Evolutionary conservation across 2,329 filamentous ascomycete genomes (phyloP), one percentile per base, ranked within the genome.

Genomic region (Colletotrichum horii): DNA sequence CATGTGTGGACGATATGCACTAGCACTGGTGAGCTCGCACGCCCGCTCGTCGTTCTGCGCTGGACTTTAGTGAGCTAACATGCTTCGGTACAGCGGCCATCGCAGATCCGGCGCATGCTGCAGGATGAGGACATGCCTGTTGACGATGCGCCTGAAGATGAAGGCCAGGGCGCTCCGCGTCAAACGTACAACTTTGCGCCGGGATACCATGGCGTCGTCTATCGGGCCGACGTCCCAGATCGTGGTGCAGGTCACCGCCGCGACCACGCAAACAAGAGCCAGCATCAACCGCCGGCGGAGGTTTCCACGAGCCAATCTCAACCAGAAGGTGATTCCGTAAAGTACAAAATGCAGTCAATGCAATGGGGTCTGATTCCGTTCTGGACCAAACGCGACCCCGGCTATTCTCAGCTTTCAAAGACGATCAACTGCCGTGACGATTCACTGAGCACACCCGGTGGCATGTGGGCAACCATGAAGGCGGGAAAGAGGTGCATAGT

Each of bases 401-500:
- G 95, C 81, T 96, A 97, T 80, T 89, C 91, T 30, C 92, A 92
- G 2, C 89, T 95, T 83, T 89, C 98, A 88, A 95, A 94, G 81
- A 98, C 96, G 0, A 98, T 98, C 84, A 98, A 99, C 85, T 98
- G 96, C 83, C 93, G 96, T 4, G 95, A 96, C 81, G 96, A 98
- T 84, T 97, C 95, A 1, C 87, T 98, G 24, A 88, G 91, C 8
- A 91, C 93, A 12, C 89, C 93, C 11, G 91, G 93, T 7, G 96
- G 96, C 14, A 94, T 98, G 93, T 98, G 97, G 97, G 94, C 91
- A 56, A 92, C 91, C 1, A 97, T 98, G 94, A 98, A 98, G 86
- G 92, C 93, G 76, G 91, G 90, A 79, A 98, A 98, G 85, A 90
- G 97, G 34, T 98, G 97, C 83, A 88, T 98, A 26, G 92, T 98